Evolutionary conservation across 306 rosid genomes (phyloP), one percentile per base, ranked within the genome.

Genomic region (Lathyrus oleraceus): DNA sequence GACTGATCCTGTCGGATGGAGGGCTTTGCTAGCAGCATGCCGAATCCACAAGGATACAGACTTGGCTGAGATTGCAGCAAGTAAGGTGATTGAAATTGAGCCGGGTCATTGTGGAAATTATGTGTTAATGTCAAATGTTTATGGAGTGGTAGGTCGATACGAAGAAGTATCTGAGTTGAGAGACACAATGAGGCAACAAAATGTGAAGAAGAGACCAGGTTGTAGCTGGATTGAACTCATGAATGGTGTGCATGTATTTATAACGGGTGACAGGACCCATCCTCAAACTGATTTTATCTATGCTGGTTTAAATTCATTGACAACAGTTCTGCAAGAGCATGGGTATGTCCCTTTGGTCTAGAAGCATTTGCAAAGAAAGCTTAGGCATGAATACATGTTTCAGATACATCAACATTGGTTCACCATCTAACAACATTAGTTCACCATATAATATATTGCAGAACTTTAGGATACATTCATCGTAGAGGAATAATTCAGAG

Each of bases 211-310:
- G 82, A 83, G 77, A 65, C 96, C 91, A 1, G 91, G 97, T 2
- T 90, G 89, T 81, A 88, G 97, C 76, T 90, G 94, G 97, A 88
- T 90, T 74, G 98, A 87, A 85, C 95, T 90, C 61, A 72, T 81
- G 76, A 79, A 82, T 80, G 96, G 96, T 19, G 77, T 90, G 66
- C 94, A 84, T 66, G 78, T 82, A 74, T 92, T 90, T 73, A 68
- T 78, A 58, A 90, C 84, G 0, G 90, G 91, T 15, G 98, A 90
- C 59, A 78, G 83, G 73, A 82, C 77, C 16, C 91, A 88, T 81
- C 86, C 85, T 67, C 77, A 87, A 61, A 75, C 89, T 52, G 44
- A 84, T 38, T 67, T 63, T 56, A 87, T 91, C 57, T 81, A 81
- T 81, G 89, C 79, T 42, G 81, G 81, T 60, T 76, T 93, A 74